A percentile compares a stretch with the other conserved stretches of the same genome.
Conservation (phyloP, 257 asterid genomes). For the Jasminum sambac region DNA sequence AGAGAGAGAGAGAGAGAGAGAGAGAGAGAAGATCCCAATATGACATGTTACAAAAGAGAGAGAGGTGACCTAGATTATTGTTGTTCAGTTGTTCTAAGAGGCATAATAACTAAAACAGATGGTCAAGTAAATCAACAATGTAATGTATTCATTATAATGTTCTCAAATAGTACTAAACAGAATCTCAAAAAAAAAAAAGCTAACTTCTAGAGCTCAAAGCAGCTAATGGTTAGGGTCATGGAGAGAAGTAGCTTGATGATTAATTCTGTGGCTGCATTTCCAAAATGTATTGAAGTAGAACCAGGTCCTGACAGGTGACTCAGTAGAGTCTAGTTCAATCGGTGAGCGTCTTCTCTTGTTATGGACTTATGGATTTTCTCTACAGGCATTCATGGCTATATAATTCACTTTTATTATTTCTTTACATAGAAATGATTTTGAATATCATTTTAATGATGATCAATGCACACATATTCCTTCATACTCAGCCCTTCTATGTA, state of each 20-base stretch:
- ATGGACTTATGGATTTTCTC: background rate
- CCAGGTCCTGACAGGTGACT: conserved; percentile 2
- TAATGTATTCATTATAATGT: background rate
- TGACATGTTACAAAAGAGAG: background rate
- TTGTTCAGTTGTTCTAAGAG: background rate
- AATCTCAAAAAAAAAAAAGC: background rate
- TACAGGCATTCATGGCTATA: background rate
- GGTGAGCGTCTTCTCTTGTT: background rate
- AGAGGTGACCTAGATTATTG: background rate
- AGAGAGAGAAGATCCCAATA: background rate
- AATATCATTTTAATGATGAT: background rate
- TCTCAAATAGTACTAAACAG: background rate
- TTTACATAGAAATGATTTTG: conserved; percentile 1
- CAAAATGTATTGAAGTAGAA: background rate
- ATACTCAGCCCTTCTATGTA: background rate
- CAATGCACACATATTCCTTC: background rate
- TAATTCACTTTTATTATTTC: background rate
- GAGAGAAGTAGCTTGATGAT: background rate
- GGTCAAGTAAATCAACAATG: background rate
- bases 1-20: background rate
- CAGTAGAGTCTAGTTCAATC: background rate
- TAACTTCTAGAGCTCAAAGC: background rate
- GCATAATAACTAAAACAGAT: background rate
- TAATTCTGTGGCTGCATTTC: background rate
- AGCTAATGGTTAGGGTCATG: background rate